Evolutionary conservation across 768 basidiomycete genomes (phyloP).

Genomic region (Naganishia vishniacii): DNA sequence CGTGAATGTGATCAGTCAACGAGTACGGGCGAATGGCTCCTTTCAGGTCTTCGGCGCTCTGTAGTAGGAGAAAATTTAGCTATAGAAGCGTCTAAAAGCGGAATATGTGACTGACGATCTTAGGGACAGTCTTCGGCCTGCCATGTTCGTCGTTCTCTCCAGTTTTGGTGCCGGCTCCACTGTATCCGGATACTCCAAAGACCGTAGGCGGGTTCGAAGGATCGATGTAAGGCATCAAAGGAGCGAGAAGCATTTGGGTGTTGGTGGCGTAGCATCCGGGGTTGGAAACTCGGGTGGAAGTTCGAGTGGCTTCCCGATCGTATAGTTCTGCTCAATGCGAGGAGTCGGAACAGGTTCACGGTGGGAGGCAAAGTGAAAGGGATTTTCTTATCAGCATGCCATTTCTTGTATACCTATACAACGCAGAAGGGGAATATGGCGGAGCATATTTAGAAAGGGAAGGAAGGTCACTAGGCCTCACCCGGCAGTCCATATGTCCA

Average conservation of each 20-base stretch:
- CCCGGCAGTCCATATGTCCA: constrained; percentile 99
- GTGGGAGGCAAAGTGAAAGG: constrained; percentile 42
- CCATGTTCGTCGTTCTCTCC: constrained; percentile 59
- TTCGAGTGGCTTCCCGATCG: constrained; percentile 62
- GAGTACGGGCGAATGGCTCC: constrained; percentile 78
- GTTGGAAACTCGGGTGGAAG: constrained; percentile 83
- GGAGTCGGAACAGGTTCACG: constrained; percentile 33
- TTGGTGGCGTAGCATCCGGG: constrained; percentile 97
- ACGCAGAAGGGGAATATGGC: constrained; percentile 11
- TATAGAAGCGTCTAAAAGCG: neutral
- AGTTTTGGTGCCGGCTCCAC: constrained; percentile 83
- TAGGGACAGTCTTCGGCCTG: constrained; percentile 68
- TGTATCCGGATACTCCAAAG: constrained; percentile 89
- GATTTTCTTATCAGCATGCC: constrained; percentile 39
- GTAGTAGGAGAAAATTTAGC: neutral
- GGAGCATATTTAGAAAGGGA: neutral
- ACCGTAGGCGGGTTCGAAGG: constrained; percentile 65
- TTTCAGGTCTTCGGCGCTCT: constrained; percentile 63
- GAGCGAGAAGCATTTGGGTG: constrained; percentile 83
- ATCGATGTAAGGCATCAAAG: constrained; percentile 68
- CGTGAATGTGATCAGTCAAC: constrained; percentile 96
- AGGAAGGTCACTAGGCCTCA: constrained; percentile 56
- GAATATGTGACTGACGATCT: constrained; percentile 54
- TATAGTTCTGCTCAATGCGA: constrained; percentile 68
- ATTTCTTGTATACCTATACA: constrained; percentile 22